phyloP scores from a whole-genome alignment of 2,329 filamentous ascomycete species.

The Passalora sequoiae region DNA sequence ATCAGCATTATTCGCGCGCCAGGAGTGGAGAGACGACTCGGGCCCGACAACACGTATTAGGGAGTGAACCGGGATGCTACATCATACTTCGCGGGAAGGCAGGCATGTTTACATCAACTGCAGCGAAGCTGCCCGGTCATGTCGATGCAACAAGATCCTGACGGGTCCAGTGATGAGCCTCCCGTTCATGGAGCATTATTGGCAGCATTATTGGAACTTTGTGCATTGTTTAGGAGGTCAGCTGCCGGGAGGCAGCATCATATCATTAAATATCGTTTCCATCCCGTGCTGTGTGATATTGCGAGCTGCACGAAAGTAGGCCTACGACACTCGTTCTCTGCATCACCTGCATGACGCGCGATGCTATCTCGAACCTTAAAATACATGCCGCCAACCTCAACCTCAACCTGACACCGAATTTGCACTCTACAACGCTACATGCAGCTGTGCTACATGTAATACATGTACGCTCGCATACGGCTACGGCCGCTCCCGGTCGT shows the following conservation, averaged over 20 bases:
- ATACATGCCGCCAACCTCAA: conserved; percentile 12
- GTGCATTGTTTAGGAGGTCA: too few relatives aligned
- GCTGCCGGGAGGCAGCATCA: too few relatives aligned
- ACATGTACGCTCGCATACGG: too few relatives aligned
- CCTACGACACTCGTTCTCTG: conserved; percentile 5
- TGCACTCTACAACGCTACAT: conserved; percentile 9
- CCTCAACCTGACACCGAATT: conserved; percentile 3
- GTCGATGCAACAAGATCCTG: conserved; percentile 4
- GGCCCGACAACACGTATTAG: conserved; percentile 4
- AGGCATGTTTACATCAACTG: conserved; percentile 10
- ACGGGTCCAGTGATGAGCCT: too few relatives aligned
- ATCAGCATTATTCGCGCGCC: conserved; percentile 6
- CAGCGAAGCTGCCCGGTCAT: conserved; percentile 5
- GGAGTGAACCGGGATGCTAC: conserved; percentile 4
- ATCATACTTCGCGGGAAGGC: conserved; percentile 7
- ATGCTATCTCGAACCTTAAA: conserved; percentile 10
- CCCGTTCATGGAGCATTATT: too few relatives aligned
- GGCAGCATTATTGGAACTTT: too few relatives aligned
- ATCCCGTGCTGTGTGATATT: too few relatives aligned
- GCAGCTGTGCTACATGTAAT: too few relatives aligned
- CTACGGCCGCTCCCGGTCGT: conserved; percentile 6
- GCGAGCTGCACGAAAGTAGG: conserved; percentile 15
- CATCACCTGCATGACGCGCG: conserved; percentile 12
- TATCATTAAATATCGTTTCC: too few relatives aligned
- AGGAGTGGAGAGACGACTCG: not conserved